Evolutionary conservation across 108 stramenopile species (phyloP).

Genomic region (Pseudonitzschia multistriata): DNA sequence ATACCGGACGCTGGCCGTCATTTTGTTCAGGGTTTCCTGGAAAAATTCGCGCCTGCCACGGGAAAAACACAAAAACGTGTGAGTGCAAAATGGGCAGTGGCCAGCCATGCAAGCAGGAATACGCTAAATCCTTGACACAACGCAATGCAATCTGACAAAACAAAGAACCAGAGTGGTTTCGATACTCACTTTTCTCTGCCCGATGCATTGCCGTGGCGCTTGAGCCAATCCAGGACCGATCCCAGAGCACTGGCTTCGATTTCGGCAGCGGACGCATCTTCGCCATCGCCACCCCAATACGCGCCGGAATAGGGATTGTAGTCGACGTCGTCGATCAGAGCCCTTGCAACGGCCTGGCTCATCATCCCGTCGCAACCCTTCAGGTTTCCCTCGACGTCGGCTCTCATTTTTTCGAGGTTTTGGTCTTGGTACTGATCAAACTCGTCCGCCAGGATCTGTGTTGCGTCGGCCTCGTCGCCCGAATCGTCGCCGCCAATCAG

Average conservation of each 20-base stretch:
- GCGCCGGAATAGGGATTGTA: constrained; percentile 31
- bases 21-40: constrained; percentile 68
- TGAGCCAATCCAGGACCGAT: constrained; percentile 76
- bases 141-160: constrained; percentile 6
- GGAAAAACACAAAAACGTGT: neutral
- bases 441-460: constrained; percentile 65
- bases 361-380: constrained; percentile 77
- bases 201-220: constrained; percentile 53
- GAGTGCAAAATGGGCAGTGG: neutral
- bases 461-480: constrained; percentile 52
- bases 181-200: constrained; percentile 57
- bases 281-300: constrained; percentile 45
- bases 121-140: neutral
- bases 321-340: constrained; percentile 71
- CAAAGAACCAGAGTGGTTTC: neutral
- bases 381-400: constrained; percentile 62
- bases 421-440: constrained; percentile 83
- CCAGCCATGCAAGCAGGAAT: neutral
- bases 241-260: constrained; percentile 75
- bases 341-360: constrained; percentile 76
- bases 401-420: constrained; percentile 67
- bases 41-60: constrained; percentile 58
- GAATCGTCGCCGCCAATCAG: constrained; percentile 43
- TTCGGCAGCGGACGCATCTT: constrained; percentile 41
- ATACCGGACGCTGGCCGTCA: constrained; percentile 61